These are phyloP conservation scores for Solanum virginianum DNA, from an alignment of 257 asterid species.

Conservation along the genomic window DNA sequence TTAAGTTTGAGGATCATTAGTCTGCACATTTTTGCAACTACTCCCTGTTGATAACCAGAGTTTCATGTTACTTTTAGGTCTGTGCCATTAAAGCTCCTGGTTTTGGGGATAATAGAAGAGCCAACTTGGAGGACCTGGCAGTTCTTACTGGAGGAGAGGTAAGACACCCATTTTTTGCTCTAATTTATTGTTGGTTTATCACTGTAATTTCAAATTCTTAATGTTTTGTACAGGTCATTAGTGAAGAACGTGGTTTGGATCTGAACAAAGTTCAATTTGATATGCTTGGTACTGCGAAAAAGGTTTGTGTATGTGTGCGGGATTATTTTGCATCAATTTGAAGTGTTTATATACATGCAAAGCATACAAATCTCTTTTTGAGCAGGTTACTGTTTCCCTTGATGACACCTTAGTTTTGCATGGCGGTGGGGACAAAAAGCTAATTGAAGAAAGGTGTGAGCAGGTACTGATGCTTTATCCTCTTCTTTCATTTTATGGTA, in stretches of 20 bases:
- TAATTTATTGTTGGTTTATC: neutral
- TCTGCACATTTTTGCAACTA: conserved; percentile 1
- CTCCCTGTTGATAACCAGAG: neutral
- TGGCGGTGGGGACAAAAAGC: conserved; percentile 83
- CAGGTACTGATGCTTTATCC: conserved; percentile 33
- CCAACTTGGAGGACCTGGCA: conserved; percentile 82
- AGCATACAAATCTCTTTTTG: neutral
- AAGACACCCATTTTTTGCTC: conserved; percentile 10
- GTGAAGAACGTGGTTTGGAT: conserved; percentile 58
- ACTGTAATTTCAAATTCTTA: conserved; percentile 1
- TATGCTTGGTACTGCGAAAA: conserved; percentile 90
- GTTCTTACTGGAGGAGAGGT: conserved; percentile 93
- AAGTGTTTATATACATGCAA: neutral
- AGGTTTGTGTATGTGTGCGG: conserved; percentile 28
- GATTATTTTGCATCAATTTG: neutral
- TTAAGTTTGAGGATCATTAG: neutral
- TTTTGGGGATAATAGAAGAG: conserved; percentile 83
- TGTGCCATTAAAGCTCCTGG: conserved; percentile 98
- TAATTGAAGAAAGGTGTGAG: conserved; percentile 92
- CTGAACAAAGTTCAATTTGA: conserved; percentile 58
- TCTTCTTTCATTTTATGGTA: neutral
- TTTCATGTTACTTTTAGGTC: conserved; percentile 32
- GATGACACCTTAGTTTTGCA: conserved; percentile 74
- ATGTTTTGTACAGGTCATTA: conserved; percentile 49
- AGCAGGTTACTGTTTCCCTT: conserved; percentile 68